Base-by-base conservation (phyloP, 2,329 filamentous ascomycete species). In the Dryadomyces quercus-mongolicae region DNA sequence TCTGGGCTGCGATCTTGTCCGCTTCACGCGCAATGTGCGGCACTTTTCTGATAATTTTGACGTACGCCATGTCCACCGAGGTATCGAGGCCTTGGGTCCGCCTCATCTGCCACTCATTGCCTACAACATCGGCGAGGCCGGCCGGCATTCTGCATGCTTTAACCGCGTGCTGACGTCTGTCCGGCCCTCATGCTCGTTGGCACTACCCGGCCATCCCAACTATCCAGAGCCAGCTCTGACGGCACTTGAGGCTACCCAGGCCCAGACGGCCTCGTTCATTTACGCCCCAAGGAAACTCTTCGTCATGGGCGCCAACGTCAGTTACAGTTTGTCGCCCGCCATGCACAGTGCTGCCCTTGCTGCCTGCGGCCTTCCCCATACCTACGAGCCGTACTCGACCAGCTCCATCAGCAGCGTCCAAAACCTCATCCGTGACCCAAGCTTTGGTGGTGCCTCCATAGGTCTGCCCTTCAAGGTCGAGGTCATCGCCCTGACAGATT, bases 301-400 rank as follows among this genome's bases (percentile, higher is more conserved):
- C 12, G 20, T n/a, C 15, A 49, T 21, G 12, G 20, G 22, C 47
- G 8, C 77, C 43, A 81, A 80, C 57, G 78, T 85, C 31, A 79
- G 77, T 47, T 86, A 85, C 67, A 86, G 81, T 55, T 70, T 87
- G 43, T 86, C 84, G 0, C 85, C 85, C 1, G 80, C 81, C 10
- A 88, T 88, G 83, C 84, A 88, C 63, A 81, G 80, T 57, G 78
- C 82, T 8, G 84, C 84, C 12, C 87, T 84, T 62, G 71, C 76
- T 51, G 75, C 74, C 20, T 82, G 80, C 56, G 83, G 82, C 13
- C 81, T 88, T 76, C 81, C 79, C 2, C 84, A 88, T 62, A 73
- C 73, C 5, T 87, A 84, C 62, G 70, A 74, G 45, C 77, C 78
- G n/a, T 73, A 79, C 44, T 76, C 81, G 58, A 82, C 82, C 42